Evolutionary conservation across 2,329 filamentous ascomycete species (phyloP).

Genomic region (Trichoderma lentiforme): DNA sequence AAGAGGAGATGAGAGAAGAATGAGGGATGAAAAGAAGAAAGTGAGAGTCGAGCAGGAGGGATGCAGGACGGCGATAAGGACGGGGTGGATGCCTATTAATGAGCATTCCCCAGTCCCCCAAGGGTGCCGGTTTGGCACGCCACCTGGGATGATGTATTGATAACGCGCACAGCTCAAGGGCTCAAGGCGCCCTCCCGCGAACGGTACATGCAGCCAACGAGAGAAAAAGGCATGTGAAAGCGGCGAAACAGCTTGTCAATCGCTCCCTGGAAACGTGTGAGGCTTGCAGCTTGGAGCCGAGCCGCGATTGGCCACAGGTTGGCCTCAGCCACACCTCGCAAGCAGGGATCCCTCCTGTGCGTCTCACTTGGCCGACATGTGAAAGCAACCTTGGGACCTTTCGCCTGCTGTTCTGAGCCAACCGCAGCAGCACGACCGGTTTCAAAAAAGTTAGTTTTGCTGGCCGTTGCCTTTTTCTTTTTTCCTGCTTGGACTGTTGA

Average conservation of each 20-base stretch:
- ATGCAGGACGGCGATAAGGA: slow-evolving; percentile 14
- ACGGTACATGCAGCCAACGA: background rate
- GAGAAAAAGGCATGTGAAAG: slow-evolving; percentile 19
- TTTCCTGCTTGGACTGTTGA: background rate
- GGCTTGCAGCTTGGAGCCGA: background rate
- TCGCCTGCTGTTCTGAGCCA: slow-evolving; percentile 17
- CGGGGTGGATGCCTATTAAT: slow-evolving; percentile 7
- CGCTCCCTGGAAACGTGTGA: slow-evolving; percentile 2
- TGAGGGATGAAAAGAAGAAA: background rate
- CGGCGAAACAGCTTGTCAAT: slow-evolving; percentile 12
- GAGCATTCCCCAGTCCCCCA: slow-evolving; percentile 6
- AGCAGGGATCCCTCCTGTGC: background rate
- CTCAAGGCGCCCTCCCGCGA: background rate
- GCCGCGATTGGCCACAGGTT: background rate
- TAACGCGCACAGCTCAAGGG: slow-evolving; percentile 15
- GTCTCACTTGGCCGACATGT: slow-evolving; percentile 12
- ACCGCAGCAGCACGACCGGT: slow-evolving; percentile 19
- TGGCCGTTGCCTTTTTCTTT: background rate
- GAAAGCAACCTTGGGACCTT: background rate
- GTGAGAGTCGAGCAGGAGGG: slow-evolving; percentile 4
- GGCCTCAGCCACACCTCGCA: slow-evolving; percentile 10
- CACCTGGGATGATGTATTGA: slow-evolving; percentile 19
- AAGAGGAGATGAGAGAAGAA: background rate
- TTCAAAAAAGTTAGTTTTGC: background rate
- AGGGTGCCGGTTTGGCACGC: slow-evolving; percentile 6